phyloP scores from a whole-genome alignment of 805 yeast species.

The Candida hungchunana region DNA sequence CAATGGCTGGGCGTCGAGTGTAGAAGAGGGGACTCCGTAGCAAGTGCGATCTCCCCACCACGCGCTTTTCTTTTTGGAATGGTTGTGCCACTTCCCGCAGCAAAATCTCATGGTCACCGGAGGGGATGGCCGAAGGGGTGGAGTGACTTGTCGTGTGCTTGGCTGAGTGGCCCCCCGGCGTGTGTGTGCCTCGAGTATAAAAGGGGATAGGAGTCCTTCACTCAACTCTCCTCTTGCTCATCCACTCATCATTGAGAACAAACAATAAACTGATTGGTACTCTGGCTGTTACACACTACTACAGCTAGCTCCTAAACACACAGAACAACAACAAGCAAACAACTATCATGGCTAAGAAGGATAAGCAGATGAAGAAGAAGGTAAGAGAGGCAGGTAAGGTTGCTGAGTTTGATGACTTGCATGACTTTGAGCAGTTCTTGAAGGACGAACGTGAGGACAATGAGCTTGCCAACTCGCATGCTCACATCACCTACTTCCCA shows the following conservation, averaged over 20 bases:
- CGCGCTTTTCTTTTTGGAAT: not conserved
- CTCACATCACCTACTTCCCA: constrained; percentile 63
- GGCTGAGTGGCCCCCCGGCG: not conserved
- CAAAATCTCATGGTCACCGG: too few relatives aligned
- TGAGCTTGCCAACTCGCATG: constrained; percentile 65
- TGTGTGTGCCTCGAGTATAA: not conserved
- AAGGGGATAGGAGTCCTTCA: not conserved
- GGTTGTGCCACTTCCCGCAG: constrained; percentile 9
- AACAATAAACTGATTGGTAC: constrained; percentile 2
- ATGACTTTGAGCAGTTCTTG: constrained; percentile 57
- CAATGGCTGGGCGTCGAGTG: too few relatives aligned
- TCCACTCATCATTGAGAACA: constrained; percentile 2
- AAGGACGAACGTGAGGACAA: constrained; percentile 75
- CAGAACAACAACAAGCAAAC: constrained; percentile 3
- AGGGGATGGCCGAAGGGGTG: too few relatives aligned
- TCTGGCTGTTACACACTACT: too few relatives aligned
- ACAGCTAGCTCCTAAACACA: too few relatives aligned
- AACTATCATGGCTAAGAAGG: constrained; percentile 15
- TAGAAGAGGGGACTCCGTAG: too few relatives aligned
- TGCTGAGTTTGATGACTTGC: constrained; percentile 54
- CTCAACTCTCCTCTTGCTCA: not conserved
- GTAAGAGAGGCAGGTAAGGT: constrained; percentile 18
- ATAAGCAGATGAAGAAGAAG: constrained; percentile 22
- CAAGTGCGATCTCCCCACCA: too few relatives aligned
- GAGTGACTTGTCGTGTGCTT: constrained; percentile 10